Conservation (phyloP, 192 early-diverging fungal species). For the Linnemannia elongata region DNA sequence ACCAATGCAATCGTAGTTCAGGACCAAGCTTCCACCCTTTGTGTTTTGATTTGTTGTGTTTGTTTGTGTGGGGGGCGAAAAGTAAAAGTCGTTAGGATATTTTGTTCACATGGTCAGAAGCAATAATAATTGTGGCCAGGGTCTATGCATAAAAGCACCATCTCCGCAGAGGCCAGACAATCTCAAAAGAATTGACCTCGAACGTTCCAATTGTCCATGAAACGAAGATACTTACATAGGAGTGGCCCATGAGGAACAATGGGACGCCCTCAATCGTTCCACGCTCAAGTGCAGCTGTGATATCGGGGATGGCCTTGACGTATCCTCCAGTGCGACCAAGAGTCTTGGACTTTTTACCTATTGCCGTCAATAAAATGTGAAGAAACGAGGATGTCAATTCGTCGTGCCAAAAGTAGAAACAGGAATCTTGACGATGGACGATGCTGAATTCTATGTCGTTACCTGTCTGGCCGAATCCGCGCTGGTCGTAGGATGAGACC, state of each 20-base stretch:
- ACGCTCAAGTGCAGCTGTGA: slow-evolving; percentile 59
- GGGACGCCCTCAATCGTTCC: slow-evolving; percentile 56
- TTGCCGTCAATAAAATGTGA: neutral
- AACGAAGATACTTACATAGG: slow-evolving; percentile 42
- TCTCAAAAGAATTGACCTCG: neutral
- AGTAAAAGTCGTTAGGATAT: neutral
- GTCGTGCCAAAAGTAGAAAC: neutral
- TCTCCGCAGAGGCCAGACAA: neutral
- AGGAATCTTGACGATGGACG: neutral
- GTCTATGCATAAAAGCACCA: neutral
- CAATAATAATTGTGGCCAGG: neutral
- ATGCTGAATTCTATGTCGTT: neutral
- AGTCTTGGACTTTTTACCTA: slow-evolving; percentile 59
- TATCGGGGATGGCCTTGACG: slow-evolving; percentile 61
- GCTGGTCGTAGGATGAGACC: slow-evolving; percentile 72
- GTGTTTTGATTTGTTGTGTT: neutral
- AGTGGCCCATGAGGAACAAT: slow-evolving; percentile 69
- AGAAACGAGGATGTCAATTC: neutral
- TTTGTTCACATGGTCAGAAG: neutral
- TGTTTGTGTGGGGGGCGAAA: neutral
- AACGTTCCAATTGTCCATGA: neutral
- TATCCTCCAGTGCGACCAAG: slow-evolving; percentile 66
- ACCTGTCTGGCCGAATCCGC: slow-evolving; percentile 76
- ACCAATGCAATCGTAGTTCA: slow-evolving; percentile 65
- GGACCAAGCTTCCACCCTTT: slow-evolving; percentile 68